phyloP scores from a whole-genome alignment of 108 stramenopile species.

The Cyclotella atomus region DNA sequence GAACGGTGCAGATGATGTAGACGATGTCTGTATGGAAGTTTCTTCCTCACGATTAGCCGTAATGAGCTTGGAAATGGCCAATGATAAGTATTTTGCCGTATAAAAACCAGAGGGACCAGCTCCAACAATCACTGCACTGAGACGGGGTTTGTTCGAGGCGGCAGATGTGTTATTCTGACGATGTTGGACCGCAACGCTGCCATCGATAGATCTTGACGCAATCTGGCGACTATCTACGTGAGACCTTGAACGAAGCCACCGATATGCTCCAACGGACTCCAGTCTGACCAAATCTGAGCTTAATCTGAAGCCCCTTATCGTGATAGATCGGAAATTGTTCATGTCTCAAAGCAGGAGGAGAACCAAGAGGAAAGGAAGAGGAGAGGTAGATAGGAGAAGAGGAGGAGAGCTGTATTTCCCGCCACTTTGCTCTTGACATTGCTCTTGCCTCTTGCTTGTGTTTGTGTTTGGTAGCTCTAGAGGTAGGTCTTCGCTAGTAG shows the following conservation, averaged over 20 bases:
- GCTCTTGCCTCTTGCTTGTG: too few species aligned
- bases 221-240: background rate
- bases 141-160: slow-evolving; percentile 11
- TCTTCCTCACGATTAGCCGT: background rate
- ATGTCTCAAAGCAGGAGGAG: background rate
- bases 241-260: too few species aligned
- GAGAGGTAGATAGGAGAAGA: too few species aligned
- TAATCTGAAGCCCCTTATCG: background rate
- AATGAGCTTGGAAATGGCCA: slow-evolving; percentile 31
- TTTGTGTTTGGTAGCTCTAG: too few species aligned
- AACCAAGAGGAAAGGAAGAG: too few species aligned
- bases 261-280: too few species aligned
- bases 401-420: too few species aligned
- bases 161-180: background rate
- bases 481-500: too few species aligned
- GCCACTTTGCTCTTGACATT: too few species aligned
- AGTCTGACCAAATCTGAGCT: background rate
- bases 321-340: background rate
- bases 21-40: background rate
- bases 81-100: slow-evolving; percentile 92
- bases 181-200: background rate
- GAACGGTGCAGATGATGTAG: slow-evolving; percentile 5
- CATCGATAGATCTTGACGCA: background rate
- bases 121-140: slow-evolving; percentile 74
- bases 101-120: slow-evolving; percentile 97